Conservation (phyloP, 2,329 filamentous ascomycete genomes). For the Simplicillium sp. region DNA sequence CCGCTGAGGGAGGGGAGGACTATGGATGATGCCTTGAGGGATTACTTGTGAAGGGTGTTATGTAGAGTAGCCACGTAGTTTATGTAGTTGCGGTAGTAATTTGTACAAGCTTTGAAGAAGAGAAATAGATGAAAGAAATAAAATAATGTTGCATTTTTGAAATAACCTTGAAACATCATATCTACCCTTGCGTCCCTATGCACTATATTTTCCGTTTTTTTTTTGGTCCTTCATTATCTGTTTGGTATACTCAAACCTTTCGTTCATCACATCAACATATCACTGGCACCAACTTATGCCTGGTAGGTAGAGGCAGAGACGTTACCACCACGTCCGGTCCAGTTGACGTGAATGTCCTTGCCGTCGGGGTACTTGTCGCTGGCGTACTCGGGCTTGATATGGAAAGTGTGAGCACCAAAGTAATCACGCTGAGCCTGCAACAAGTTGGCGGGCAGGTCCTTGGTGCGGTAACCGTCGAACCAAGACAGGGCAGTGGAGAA, state of each 20-base stretch:
- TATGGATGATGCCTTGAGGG: conserved; percentile 12
- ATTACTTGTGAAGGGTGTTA: conserved; percentile 5
- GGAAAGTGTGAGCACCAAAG: conserved; percentile 93
- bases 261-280: conserved; percentile 2
- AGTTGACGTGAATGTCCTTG: conserved; percentile 97
- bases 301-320: conserved; percentile 96
- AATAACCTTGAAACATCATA: too few relatives aligned
- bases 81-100: too few relatives aligned
- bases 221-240: too few relatives aligned
- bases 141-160: too few relatives aligned
- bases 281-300: conserved; percentile 50
- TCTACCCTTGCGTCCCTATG: too few relatives aligned
- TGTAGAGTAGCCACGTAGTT: too few relatives aligned
- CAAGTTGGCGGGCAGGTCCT: conserved; percentile 94
- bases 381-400: conserved; percentile 72
- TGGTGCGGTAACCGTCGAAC: conserved; percentile 98
- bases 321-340: conserved; percentile 96
- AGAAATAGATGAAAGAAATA: too few relatives aligned
- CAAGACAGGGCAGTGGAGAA: conserved; percentile 97
- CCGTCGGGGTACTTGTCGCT: conserved; percentile 72
- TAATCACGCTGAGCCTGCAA: conserved; percentile 99
- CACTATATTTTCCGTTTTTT: too few relatives aligned
- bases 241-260: conserved; percentile 1
- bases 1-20: conserved; percentile 13
- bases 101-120: too few relatives aligned